Evolutionary conservation across 805 yeast species (phyloP).

Genomic region (Candida sphagnicola): DNA sequence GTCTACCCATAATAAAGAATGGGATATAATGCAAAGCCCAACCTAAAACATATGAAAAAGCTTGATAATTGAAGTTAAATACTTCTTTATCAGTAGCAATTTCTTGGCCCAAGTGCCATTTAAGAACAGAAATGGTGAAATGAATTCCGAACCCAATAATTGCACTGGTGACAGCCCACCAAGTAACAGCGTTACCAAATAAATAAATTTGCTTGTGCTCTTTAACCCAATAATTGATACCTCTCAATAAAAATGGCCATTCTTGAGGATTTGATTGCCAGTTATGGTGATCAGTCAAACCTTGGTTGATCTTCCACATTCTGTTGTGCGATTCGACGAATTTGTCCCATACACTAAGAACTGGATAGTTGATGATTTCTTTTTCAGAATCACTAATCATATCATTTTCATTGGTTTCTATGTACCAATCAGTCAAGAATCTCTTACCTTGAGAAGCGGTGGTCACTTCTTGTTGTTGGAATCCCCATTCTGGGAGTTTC

Average conservation of each 20-base stretch:
- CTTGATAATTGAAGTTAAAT: slow-evolving; percentile 62
- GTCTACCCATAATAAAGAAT: slow-evolving; percentile 86
- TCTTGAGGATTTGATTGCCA: slow-evolving; percentile 69
- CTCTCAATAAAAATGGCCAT: slow-evolving; percentile 75
- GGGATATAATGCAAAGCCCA: slow-evolving; percentile 73
- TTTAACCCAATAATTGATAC: slow-evolving; percentile 76
- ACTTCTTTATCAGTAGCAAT: slow-evolving; percentile 50
- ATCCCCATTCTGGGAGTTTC: slow-evolving; percentile 80
- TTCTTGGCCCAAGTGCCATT: slow-evolving; percentile 56
- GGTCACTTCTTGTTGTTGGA: slow-evolving; percentile 80
- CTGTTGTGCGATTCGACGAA: slow-evolving; percentile 60
- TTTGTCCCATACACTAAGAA: slow-evolving; percentile 53
- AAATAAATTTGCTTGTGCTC: slow-evolving; percentile 62
- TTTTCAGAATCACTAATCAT: slow-evolving; percentile 26
- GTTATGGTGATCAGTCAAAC: slow-evolving; percentile 63
- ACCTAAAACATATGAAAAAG: slow-evolving; percentile 59
- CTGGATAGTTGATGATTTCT: slow-evolving; percentile 43
- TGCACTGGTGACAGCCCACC: slow-evolving; percentile 69
- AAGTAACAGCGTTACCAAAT: slow-evolving; percentile 72
- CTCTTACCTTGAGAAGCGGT: slow-evolving; percentile 69
- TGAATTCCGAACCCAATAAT: slow-evolving; percentile 49
- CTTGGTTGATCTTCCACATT: slow-evolving; percentile 77
- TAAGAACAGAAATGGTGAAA: slow-evolving; percentile 42
- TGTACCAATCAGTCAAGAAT: slow-evolving; percentile 63
- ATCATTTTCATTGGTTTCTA: slow-evolving; percentile 64